Conservation (phyloP, 1,139 yeast species). For the Geotrichum candidum region DNA sequence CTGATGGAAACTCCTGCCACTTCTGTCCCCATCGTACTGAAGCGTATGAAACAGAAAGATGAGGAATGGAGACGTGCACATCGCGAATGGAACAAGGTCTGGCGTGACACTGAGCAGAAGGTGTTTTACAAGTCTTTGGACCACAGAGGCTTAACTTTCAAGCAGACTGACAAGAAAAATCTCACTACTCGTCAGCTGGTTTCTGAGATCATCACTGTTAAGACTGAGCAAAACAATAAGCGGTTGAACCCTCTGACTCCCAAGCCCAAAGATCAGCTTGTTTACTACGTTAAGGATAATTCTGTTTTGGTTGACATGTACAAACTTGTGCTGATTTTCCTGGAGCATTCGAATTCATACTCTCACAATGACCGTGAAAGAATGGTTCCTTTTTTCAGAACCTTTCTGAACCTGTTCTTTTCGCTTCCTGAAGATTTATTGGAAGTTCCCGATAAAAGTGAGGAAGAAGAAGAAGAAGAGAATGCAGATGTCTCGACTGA, state of each 20-base stretch:
- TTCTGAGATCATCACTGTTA: constrained; percentile 86
- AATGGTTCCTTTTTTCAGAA: constrained; percentile 63
- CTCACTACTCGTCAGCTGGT: constrained; percentile 84
- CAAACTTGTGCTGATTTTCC: constrained; percentile 61
- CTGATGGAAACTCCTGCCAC: constrained; percentile 90
- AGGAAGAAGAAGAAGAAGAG: constrained; percentile 22
- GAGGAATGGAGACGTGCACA: constrained; percentile 99
- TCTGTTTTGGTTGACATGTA: constrained; percentile 70
- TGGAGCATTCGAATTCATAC: constrained; percentile 61
- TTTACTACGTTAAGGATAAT: constrained; percentile 58
- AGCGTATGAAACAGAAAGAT: constrained; percentile 91
- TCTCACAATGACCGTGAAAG: constrained; percentile 79
- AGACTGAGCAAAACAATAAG: constrained; percentile 78
- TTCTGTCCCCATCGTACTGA: constrained; percentile 89
- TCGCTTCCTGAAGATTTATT: constrained; percentile 38
- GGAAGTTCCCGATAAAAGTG: constrained; percentile 23
- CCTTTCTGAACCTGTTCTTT: constrained; percentile 66
- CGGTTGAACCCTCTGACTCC: constrained; percentile 80
- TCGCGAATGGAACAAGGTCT: constrained; percentile 97
- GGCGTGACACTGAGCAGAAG: constrained; percentile 97
- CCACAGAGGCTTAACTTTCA: constrained; percentile 90
- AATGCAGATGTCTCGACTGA: constrained; percentile 20
- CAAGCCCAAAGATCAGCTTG: constrained; percentile 80
- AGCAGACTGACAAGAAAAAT: constrained; percentile 90
- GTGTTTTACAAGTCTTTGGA: constrained; percentile 90